Evolutionary conservation across 441 rosid genomes (phyloP), one percentile per base, ranked within the genome.

Genomic region (Erodium moschatum): DNA sequence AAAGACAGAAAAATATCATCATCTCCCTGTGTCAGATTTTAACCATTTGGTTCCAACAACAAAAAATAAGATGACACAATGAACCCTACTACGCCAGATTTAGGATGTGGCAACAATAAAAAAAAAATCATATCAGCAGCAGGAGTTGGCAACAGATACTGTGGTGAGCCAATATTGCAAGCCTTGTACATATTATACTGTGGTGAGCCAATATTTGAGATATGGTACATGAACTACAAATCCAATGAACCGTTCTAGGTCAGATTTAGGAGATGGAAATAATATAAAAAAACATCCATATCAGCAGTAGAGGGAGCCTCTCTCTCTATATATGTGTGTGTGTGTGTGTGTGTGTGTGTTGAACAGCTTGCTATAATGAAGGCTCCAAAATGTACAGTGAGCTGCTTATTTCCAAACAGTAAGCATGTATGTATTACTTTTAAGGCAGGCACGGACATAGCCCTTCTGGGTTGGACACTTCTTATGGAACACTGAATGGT

Each of bases 381-480:
- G 70, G 67, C 46, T 46, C 24, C 6, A 58, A 61, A 29, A 29
- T 29, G 31, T 29, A 29, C 31, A 29, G 9, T 13, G 66, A 69
- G 24, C 66, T 29, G 24, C 73, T 67, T 61, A 66, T 66, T 77
- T 70, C 21, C 70, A 79, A 81, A 67, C 61, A 72, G 76, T 63
- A 77, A 85, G 97, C 96, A 83, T 88, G 86, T n/a, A 35, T 35
- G 52, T 89, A 83, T 91, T 93, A 91, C 97, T 91, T 94, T 89
- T 94, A 81, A 94, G 97, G 96, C 96, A 91, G 73, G 92, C 96
- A 69, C 97, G 96, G 58, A 91, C 82, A 74, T 79, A 89, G 85
- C 89, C 88, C 76, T 81, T 91, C 81, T 86, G 93, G 9, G 84
- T 86, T 44, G 89, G 92, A 75, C 96, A 91, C 84, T 87, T 89